phyloP scores from a whole-genome alignment of 129 eudicot species.

The Escallonia herrerae region DNA sequence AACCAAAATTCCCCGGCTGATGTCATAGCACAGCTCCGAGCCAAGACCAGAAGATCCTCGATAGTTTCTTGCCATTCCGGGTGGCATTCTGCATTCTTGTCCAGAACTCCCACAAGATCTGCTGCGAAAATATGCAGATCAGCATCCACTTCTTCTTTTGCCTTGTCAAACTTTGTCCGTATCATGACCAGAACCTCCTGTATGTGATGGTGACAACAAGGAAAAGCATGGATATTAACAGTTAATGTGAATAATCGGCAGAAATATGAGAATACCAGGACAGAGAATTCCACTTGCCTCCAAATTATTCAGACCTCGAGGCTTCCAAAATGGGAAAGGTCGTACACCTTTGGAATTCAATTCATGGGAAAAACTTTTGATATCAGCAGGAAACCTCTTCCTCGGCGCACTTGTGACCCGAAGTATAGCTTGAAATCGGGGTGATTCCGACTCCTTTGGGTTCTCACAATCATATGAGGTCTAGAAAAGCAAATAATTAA shows the following conservation, averaged over 20 bases:
- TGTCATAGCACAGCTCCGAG: constrained; percentile 91
- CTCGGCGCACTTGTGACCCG: constrained; percentile 95
- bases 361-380: constrained; percentile 96
- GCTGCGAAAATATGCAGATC: constrained; percentile 91
- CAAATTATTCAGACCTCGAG: constrained; percentile 73
- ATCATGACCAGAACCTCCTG: constrained; percentile 93
- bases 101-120: constrained; percentile 74
- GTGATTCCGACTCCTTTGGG: constrained; percentile 98
- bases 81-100: constrained; percentile 80
- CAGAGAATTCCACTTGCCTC: constrained; percentile 45
- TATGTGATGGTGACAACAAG: constrained; percentile 10
- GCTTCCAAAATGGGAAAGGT: constrained; percentile 96
- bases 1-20: constrained; percentile 96
- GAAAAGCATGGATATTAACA: constrained; percentile 1
- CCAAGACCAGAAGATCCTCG: constrained; percentile 81
- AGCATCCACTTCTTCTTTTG: constrained; percentile 96
- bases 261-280: background rate
- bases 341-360: constrained; percentile 95
- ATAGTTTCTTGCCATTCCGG: constrained; percentile 98
- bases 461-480: constrained; percentile 88
- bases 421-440: constrained; percentile 99
- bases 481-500: constrained; percentile 25
- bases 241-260: background rate
- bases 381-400: constrained; percentile 78
- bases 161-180: constrained; percentile 82